phyloP scores from a whole-genome alignment of 106 monocot species.

The Vanilla planifolia region DNA sequence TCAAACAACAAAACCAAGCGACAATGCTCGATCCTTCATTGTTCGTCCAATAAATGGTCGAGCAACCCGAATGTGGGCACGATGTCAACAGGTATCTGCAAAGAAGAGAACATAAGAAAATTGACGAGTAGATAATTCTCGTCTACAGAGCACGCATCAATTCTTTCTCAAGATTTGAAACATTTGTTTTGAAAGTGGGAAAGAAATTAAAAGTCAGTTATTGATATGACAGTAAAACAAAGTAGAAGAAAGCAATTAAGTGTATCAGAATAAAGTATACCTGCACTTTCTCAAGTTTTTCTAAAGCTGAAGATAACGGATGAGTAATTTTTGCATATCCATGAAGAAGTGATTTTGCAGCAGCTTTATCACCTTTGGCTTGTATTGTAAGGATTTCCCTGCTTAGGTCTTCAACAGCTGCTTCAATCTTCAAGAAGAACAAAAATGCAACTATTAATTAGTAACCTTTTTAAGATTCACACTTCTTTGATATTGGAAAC shows the following conservation, averaged over 20 bases:
- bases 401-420: conserved; percentile 73
- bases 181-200: no score
- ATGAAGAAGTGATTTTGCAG: conserved; percentile 60
- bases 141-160: no score
- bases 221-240: no score
- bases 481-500: background rate
- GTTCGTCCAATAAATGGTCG: conserved; percentile 17
- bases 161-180: no score
- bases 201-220: no score
- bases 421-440: conserved; percentile 57
- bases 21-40: background rate
- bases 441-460: background rate
- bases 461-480: conserved; percentile 1
- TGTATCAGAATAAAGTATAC: no score
- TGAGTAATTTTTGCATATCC: conserved; percentile 61
- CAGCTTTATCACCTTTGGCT: conserved; percentile 83
- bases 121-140: no score
- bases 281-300: conserved; percentile 68
- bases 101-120: background rate
- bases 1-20: no score
- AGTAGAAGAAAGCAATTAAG: no score
- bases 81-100: conserved; percentile 79
- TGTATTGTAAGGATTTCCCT: conserved; percentile 88
- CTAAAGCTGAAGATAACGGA: conserved; percentile 48
- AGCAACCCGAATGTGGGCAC: conserved; percentile 36